A percentile compares a stretch with the other conserved stretches of the same genome.
Evolutionary conservation across 2,329 filamentous ascomycete species (phyloP).

Genomic region (Chrysoporthe cubensis): DNA sequence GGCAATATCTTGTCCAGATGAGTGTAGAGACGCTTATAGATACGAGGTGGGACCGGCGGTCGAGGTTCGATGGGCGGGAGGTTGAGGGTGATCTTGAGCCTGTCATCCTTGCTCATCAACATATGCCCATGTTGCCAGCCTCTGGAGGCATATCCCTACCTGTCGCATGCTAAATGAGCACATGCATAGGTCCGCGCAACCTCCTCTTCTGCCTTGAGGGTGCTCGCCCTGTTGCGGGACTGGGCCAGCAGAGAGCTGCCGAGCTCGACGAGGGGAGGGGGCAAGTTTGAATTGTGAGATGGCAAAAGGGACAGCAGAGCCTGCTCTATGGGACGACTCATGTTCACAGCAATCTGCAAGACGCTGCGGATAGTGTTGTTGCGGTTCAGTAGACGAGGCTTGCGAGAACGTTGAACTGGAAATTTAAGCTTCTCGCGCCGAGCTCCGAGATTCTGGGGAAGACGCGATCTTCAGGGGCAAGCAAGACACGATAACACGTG

Average conservation of each 20-base stretch:
- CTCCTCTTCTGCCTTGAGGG: constrained; percentile 83
- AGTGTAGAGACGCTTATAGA: constrained; percentile 82
- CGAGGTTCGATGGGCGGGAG: constrained; percentile 76
- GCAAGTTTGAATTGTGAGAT: constrained; percentile 69
- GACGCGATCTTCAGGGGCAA: constrained; percentile 20
- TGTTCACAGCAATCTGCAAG: constrained; percentile 39
- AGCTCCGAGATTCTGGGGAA: not conserved
- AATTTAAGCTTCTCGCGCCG: constrained; percentile 12
- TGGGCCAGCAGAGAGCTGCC: constrained; percentile 77
- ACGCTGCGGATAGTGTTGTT: not conserved
- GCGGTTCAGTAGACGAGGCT: not conserved
- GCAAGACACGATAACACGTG: constrained; percentile 26
- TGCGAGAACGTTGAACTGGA: not conserved
- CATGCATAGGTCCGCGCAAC: constrained; percentile 84
- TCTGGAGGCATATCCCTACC: constrained; percentile 50
- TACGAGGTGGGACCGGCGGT: constrained; percentile 76
- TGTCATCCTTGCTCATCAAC: constrained; percentile 37
- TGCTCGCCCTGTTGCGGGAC: constrained; percentile 76
- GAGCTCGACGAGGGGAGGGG: constrained; percentile 70
- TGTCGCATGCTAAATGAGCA: constrained; percentile 86
- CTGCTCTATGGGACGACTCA: constrained; percentile 77
- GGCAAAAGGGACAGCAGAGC: constrained; percentile 75
- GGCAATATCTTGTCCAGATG: constrained; percentile 78
- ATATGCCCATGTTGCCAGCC: not conserved
- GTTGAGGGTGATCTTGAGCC: constrained; percentile 75